A percentile compares a stretch with the other conserved stretches of the same genome.
These are phyloP conservation scores for Cladosporium cucumerinum DNA, from an alignment of 2,329 filamentous ascomycete genomes.

Conservation along the genomic window DNA sequence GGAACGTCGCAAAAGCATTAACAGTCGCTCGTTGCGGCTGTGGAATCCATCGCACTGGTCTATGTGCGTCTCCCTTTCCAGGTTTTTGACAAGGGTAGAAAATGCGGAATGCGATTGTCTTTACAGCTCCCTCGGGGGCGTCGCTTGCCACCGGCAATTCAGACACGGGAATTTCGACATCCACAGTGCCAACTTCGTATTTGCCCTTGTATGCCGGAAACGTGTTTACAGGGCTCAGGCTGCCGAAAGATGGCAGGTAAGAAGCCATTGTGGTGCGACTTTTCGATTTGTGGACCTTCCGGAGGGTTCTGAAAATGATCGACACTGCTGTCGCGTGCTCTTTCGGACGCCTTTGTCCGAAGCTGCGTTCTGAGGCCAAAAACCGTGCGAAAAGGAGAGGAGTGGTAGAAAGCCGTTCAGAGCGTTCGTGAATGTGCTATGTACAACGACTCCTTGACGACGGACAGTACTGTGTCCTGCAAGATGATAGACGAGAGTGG, in stretches of 20 bases:
- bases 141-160: slow-evolving; percentile 56
- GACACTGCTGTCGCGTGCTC: slow-evolving; percentile 15
- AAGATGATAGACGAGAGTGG: not conserved
- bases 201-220: slow-evolving; percentile 76
- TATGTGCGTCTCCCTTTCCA: slow-evolving; percentile 42
- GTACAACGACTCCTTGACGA: not conserved
- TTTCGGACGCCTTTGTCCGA: not conserved
- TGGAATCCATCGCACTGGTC: slow-evolving; percentile 72
- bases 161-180: slow-evolving; percentile 71
- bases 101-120: slow-evolving; percentile 75
- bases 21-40: slow-evolving; percentile 71
- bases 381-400: not conserved
- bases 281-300: not conserved
- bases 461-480: slow-evolving; percentile 11
- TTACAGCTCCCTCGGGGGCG: slow-evolving; percentile 54
- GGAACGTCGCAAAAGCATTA: slow-evolving; percentile 71
- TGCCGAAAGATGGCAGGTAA: slow-evolving; percentile 8
- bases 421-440: not conserved
- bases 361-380: not conserved
- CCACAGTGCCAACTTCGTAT: slow-evolving; percentile 70
- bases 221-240: slow-evolving; percentile 62
- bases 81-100: slow-evolving; percentile 67
- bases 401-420: not conserved
- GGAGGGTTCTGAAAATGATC: not conserved
- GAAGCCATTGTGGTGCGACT: slow-evolving; percentile 7